phyloP scores from a whole-genome alignment of 164 flowering plant genomes.

The Stephania yunnanensis region DNA sequence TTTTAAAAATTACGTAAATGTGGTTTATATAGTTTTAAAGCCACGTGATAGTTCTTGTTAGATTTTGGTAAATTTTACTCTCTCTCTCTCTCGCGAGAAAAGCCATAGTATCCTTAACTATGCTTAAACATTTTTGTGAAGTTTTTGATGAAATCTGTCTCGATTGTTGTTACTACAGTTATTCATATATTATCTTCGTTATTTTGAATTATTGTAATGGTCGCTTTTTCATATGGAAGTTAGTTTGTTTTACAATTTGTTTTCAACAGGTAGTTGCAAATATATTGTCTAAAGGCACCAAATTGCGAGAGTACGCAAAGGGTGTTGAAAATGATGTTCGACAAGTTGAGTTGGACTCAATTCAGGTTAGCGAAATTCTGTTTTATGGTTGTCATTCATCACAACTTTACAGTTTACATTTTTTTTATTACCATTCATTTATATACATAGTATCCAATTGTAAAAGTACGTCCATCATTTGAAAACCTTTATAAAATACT shows the following conservation, averaged over 20 bases:
- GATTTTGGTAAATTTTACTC: too few species aligned
- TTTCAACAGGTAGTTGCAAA: slow-evolving; percentile 64
- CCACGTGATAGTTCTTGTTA: too few species aligned
- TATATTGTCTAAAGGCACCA: slow-evolving; percentile 81
- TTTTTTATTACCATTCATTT: background rate
- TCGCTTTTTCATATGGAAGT: background rate
- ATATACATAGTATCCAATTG: background rate
- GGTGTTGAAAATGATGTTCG: slow-evolving; percentile 87
- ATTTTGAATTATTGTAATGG: background rate
- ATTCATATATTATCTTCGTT: background rate
- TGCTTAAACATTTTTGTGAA: too few species aligned
- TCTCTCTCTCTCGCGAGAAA: too few species aligned
- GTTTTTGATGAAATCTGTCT: too few species aligned
- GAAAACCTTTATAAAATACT: too few species aligned
- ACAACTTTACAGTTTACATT: background rate
- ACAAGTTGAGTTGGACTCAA: slow-evolving; percentile 81
- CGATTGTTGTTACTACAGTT: too few species aligned
- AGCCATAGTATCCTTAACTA: too few species aligned
- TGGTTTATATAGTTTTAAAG: too few species aligned
- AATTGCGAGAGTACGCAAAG: slow-evolving; percentile 72
- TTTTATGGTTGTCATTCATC: background rate
- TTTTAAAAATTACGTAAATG: too few species aligned
- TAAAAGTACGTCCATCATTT: too few species aligned
- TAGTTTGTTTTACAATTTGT: background rate
- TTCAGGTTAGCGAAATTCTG: slow-evolving; percentile 53